These are phyloP conservation scores for Hydrangea macrophylla DNA, from an alignment of 148 eudicot species.

Conservation along the genomic window DNA sequence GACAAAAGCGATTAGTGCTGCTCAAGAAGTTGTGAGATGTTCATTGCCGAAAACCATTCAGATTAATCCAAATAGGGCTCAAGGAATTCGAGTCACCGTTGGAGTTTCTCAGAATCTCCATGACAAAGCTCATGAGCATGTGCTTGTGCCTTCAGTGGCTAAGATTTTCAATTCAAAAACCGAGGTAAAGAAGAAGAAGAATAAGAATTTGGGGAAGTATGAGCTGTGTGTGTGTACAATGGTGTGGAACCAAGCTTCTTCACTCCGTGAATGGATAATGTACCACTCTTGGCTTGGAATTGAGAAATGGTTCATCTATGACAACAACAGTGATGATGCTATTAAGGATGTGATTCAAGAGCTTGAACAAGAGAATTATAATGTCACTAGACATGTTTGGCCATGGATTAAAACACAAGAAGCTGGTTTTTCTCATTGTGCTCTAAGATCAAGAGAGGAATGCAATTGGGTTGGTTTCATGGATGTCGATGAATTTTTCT, in stretches of 20 bases:
- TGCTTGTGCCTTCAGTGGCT: constrained; percentile 73
- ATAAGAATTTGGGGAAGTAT: constrained; percentile 27
- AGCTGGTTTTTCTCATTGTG: constrained; percentile 95
- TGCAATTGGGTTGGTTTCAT: constrained; percentile 91
- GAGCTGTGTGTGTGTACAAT: constrained; percentile 90
- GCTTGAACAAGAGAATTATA: constrained; percentile 55
- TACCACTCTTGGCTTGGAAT: constrained; percentile 94
- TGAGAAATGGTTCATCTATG: constrained; percentile 84
- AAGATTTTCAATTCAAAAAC: constrained; percentile 23
- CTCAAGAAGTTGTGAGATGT: constrained; percentile 89
- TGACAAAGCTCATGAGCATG: constrained; percentile 22
- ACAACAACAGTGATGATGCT: constrained; percentile 83
- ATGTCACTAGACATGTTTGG: constrained; percentile 77
- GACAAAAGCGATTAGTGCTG: constrained; percentile 62
- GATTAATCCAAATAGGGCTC: constrained; percentile 29
- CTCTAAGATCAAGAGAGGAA: constrained; percentile 57
- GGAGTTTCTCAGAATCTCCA: constrained; percentile 26
- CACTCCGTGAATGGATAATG: constrained; percentile 73
- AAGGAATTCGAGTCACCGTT: constrained; percentile 45
- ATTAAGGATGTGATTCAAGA: constrained; percentile 45
- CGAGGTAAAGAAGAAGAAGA: constrained; percentile 6
- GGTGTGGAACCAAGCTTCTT: constrained; percentile 95
- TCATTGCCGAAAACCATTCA: constrained; percentile 43
- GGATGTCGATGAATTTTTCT: constrained; percentile 88
- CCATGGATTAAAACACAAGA: constrained; percentile 99